Conservation (phyloP, 805 yeast genomes). For the Lachancea dasiensis region DNA sequence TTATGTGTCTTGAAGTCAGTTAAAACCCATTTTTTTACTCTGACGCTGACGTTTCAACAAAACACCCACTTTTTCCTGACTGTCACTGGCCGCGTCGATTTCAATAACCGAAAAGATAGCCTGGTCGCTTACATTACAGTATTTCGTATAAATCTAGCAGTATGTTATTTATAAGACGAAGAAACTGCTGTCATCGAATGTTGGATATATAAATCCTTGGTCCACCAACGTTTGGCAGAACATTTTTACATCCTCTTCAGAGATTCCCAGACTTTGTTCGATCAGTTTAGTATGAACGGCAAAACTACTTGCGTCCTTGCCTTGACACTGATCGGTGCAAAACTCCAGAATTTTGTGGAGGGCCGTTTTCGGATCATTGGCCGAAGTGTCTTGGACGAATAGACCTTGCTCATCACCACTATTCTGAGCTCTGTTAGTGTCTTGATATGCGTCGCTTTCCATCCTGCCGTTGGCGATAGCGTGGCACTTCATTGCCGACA, state of each 20-base stretch:
- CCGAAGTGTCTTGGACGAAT: slow-evolving; percentile 40
- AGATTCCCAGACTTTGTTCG: slow-evolving; percentile 47
- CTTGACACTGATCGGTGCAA: slow-evolving; percentile 41
- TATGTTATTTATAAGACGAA: slow-evolving; percentile 40
- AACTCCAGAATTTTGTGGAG: slow-evolving; percentile 43
- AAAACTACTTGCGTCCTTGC: slow-evolving; percentile 49
- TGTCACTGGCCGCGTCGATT: no score
- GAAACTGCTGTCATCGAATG: slow-evolving; percentile 59
- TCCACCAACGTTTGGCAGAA: slow-evolving; percentile 54
- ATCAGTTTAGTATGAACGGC: slow-evolving; percentile 68
- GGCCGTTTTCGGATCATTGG: slow-evolving; percentile 28
- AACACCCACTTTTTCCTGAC: no score
- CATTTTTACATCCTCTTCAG: slow-evolving; percentile 43
- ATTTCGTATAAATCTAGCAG: not conserved
- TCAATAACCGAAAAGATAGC: no score
- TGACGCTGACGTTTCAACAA: no score
- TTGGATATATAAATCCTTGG: slow-evolving; percentile 62
- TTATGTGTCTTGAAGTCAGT: no score
- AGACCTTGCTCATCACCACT: slow-evolving; percentile 29
- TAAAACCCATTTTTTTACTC: no score
- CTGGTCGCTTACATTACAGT: not conserved
- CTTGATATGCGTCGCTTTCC: slow-evolving; percentile 13
- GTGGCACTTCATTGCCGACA: slow-evolving; percentile 56
- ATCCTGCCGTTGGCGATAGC: slow-evolving; percentile 49
- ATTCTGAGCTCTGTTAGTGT: slow-evolving; percentile 21